A percentile compares a stretch with the other conserved stretches of the same genome.
These are phyloP conservation scores for Lactarius evosmus DNA, from an alignment of 768 basidiomycete species.

Conservation along the genomic window DNA sequence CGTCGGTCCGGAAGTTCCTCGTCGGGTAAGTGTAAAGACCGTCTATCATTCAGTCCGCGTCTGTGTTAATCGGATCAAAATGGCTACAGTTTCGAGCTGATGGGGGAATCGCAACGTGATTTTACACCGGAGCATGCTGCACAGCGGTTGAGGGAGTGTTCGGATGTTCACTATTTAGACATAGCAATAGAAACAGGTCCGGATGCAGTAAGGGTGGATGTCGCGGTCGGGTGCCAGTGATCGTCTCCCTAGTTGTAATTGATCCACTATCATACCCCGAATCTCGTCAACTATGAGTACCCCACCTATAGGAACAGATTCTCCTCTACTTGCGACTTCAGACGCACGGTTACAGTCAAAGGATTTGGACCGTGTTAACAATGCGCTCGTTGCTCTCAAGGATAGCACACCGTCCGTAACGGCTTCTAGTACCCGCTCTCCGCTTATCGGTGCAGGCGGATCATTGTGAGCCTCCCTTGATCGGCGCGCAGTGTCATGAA, in stretches of 20 bases:
- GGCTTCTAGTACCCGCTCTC: constrained; percentile 6
- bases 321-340: background rate
- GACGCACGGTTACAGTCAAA: constrained; percentile 7
- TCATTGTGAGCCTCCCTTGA: constrained; percentile 51
- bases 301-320: constrained; percentile 1
- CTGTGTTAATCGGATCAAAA: background rate
- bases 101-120: constrained; percentile 89
- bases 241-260: background rate
- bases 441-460: constrained; percentile 68
- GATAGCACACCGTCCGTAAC: background rate
- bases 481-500: background rate
- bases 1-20: constrained; percentile 82
- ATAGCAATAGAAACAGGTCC: background rate
- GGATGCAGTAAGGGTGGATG: background rate
- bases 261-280: background rate
- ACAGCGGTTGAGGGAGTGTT: constrained; percentile 48
- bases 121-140: constrained; percentile 89
- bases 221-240: background rate
- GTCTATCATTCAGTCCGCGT: background rate
- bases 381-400: constrained; percentile 13
- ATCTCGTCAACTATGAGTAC: constrained; percentile 13
- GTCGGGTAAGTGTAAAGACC: constrained; percentile 62
- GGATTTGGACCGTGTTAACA: constrained; percentile 15
- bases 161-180: constrained; percentile 60
- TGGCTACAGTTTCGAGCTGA: constrained; percentile 70